Conservation (phyloP, 352 stramenopile species). For the Phytophthora litchii region DNA sequence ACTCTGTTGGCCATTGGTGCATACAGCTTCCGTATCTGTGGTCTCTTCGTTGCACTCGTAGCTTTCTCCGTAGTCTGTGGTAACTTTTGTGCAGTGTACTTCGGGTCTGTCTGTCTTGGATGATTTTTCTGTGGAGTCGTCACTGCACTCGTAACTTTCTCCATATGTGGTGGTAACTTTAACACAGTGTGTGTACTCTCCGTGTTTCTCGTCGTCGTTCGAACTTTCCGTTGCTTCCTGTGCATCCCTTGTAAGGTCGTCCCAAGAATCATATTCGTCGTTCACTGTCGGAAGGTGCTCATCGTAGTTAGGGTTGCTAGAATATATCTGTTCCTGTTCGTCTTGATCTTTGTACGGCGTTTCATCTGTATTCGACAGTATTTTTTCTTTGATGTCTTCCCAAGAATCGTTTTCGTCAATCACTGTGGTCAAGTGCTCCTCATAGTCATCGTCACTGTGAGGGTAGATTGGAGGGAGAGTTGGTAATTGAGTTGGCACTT, state of each 20-base stretch:
- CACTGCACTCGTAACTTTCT: slow-evolving; percentile 13
- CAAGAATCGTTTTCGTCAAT: slow-evolving; percentile 13
- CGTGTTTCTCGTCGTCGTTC: background rate
- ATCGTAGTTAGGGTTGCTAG: background rate
- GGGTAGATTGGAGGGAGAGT: slow-evolving; percentile 15
- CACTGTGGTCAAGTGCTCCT: slow-evolving; percentile 12
- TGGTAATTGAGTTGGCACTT: slow-evolving; percentile 19
- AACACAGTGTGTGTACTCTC: slow-evolving; percentile 5
- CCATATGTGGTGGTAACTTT: slow-evolving; percentile 13
- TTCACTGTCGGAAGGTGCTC: slow-evolving; percentile 9
- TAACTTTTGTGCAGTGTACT: slow-evolving; percentile 16
- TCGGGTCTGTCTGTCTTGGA: background rate
- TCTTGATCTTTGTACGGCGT: no score
- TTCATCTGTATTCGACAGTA: background rate
- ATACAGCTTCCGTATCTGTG: background rate
- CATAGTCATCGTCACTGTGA: slow-evolving; percentile 11
- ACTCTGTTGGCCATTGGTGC: slow-evolving; percentile 1
- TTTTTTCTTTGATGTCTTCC: slow-evolving; percentile 7
- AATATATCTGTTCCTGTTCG: no score
- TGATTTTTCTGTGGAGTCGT: background rate
- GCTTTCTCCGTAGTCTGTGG: slow-evolving; percentile 14
- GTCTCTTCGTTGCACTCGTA: slow-evolving; percentile 12
- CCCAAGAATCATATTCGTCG: background rate
- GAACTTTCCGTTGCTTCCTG: background rate
- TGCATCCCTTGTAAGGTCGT: slow-evolving; percentile 4